phyloP scores from a whole-genome alignment of 2,329 filamentous ascomycete genomes.

The Pseudogymnoascus sp. region DNA sequence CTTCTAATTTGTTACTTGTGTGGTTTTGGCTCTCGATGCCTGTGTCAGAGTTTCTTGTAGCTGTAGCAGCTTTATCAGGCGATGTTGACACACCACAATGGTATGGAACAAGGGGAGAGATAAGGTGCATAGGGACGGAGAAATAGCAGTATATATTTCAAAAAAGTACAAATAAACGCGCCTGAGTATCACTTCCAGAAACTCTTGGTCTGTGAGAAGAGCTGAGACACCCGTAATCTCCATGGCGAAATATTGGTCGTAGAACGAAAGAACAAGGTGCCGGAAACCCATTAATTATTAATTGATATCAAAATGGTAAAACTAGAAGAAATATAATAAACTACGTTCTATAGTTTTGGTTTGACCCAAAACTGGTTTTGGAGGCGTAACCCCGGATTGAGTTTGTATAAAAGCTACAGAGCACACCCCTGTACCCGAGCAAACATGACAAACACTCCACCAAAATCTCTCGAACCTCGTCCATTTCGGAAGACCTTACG shows the following conservation, averaged over 20 bases:
- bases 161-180: background rate
- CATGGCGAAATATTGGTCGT: background rate
- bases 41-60: background rate
- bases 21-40: background rate
- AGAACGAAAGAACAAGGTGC: background rate
- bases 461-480: slow-evolving; percentile 6
- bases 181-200: background rate
- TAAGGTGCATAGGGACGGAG: background rate
- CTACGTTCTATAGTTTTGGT: background rate
- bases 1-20: background rate
- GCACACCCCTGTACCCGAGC: background rate
- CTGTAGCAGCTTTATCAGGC: background rate
- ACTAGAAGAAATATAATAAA: background rate
- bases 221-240: background rate
- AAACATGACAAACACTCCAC: slow-evolving; percentile 10
- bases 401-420: background rate
- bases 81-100: background rate
- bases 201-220: background rate
- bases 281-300: background rate
- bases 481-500: background rate
- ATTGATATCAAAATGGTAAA: background rate
- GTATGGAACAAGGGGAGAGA: background rate
- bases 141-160: background rate
- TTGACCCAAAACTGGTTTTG: background rate
- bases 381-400: background rate